Base-by-base conservation (phyloP, 2,329 filamentous ascomycete genomes). In the Aureobasidium pullulans region DNA sequence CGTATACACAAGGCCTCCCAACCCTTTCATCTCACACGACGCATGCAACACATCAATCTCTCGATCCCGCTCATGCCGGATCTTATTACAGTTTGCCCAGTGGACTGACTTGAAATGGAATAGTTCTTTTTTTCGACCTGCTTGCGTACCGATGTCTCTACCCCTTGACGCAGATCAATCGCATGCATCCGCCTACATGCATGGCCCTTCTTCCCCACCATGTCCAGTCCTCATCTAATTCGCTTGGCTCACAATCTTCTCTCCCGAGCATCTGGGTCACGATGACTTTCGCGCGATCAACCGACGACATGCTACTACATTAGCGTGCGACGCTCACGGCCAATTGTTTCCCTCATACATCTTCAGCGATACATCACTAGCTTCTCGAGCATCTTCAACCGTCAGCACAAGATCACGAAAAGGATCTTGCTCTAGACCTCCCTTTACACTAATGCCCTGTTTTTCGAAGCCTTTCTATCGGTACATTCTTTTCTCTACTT, bases 111-210 rank as follows among this genome's bases (percentile, higher is more conserved):
- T 46, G 39, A 46, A 44, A 28, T 37, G 39, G 31, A 46, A 36
- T 56, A 56, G 52, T 44, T 8, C 37, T 37, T 10, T 52, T 36
- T 36, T 36, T 36, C 8, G 34, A 9, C 34, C 23, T 52, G 34
- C 34, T 48, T 48, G 42, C 32, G 54, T 40, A 37, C 54, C 43
- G 29, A 32, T 46, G 15, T 46, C 23, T 8, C 34, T 9, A 36
- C 54, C 43, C 43, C 54, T 57, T 32, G 54, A 48, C 36, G 54
- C 43, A 47, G 54, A 57, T 57, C 54, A 57, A 47, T 57, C 43
- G 36, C 43, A 43, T 57, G 54, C 54, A 57, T 57, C 43, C 42
- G 32, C 43, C 43, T 32, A 57, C 54, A 40, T 57, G 54, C 54
- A 48, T 57, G 29, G 5, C 23, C 23, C 23, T 23, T 23, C 31